phyloP scores from a whole-genome alignment of 1,284 basidiomycete genomes.

The Leccinum glutinopallens region DNA sequence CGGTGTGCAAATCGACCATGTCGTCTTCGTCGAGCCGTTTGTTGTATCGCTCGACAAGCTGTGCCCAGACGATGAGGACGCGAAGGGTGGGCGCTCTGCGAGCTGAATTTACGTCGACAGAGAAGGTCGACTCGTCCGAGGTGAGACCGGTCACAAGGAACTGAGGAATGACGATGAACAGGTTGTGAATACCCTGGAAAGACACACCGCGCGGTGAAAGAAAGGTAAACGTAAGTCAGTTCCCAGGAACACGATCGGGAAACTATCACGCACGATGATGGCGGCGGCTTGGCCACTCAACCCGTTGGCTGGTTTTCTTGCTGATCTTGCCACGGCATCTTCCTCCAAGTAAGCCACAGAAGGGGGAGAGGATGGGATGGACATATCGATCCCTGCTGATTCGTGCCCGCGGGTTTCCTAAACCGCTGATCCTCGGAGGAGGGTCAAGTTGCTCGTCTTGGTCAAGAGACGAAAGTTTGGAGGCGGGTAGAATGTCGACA shows the following conservation, averaged over 20 bases:
- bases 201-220: constrained; percentile 3
- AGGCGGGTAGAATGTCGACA: not conserved
- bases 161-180: constrained; percentile 82
- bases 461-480: constrained; percentile 13
- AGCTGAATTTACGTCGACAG: too few species aligned
- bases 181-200: constrained; percentile 84
- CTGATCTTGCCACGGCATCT: constrained; percentile 11
- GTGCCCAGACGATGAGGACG: too few species aligned
- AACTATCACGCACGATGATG: constrained; percentile 64
- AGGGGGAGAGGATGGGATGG: constrained; percentile 11
- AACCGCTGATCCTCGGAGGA: constrained; percentile 13
- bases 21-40: too few species aligned
- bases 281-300: constrained; percentile 86
- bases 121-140: too few species aligned
- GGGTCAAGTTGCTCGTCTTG: constrained; percentile 12
- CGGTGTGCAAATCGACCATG: too few species aligned
- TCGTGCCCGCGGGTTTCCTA: constrained; percentile 24
- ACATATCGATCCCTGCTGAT: constrained; percentile 27
- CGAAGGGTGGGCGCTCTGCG: too few species aligned
- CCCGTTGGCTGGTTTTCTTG: constrained; percentile 28
- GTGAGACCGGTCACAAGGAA: constrained; percentile 66
- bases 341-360: constrained; percentile 9
- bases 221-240: constrained; percentile 2
- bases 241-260: constrained; percentile 9
- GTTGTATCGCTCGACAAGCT: too few species aligned